These are phyloP conservation scores for Globisporangium apiculatum DNA, from an alignment of 352 stramenopile genomes.

Conservation along the genomic window DNA sequence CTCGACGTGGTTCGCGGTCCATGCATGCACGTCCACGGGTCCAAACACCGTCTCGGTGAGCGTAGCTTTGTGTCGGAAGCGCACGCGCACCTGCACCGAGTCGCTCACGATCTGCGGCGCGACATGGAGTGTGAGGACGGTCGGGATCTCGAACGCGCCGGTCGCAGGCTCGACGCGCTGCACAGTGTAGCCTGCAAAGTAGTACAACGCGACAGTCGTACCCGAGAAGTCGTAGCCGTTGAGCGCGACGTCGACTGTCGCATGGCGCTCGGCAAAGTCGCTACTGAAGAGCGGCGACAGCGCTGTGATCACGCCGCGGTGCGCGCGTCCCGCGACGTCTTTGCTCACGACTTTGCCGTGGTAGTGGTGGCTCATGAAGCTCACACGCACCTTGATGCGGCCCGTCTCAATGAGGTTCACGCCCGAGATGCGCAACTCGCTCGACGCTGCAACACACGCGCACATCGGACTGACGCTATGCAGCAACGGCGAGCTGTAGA, in stretches of 20 bases:
- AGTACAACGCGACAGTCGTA: slow-evolving; percentile 35
- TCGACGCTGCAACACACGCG: slow-evolving; percentile 38
- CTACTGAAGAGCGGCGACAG: slow-evolving; percentile 36
- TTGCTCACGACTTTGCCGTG: slow-evolving; percentile 27
- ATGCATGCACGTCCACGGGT: slow-evolving; percentile 27
- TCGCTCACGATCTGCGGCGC: slow-evolving; percentile 42
- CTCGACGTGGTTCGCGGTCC: slow-evolving; percentile 30
- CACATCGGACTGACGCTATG: slow-evolving; percentile 49
- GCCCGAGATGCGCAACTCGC: slow-evolving; percentile 46
- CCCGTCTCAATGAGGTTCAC: slow-evolving; percentile 73
- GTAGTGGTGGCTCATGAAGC: slow-evolving; percentile 23
- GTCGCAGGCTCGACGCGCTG: slow-evolving; percentile 35
- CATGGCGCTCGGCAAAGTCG: slow-evolving; percentile 39
- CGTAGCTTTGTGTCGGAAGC: slow-evolving; percentile 20
- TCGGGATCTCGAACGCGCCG: slow-evolving; percentile 53
- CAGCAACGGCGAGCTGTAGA: slow-evolving; percentile 58
- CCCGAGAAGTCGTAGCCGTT: slow-evolving; percentile 67
- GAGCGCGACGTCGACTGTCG: slow-evolving; percentile 49
- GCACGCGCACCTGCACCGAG: slow-evolving; percentile 30
- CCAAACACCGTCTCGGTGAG: slow-evolving; percentile 21
- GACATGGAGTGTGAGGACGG: slow-evolving; percentile 29
- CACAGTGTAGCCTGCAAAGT: slow-evolving; percentile 45
- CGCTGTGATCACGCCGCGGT: slow-evolving; percentile 42
- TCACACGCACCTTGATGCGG: slow-evolving; percentile 60
- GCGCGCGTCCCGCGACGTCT: slow-evolving; percentile 25